These are phyloP conservation scores for Trichoderma endophyticum DNA, from an alignment of 2,329 filamentous ascomycete species.

Conservation along the genomic window DNA sequence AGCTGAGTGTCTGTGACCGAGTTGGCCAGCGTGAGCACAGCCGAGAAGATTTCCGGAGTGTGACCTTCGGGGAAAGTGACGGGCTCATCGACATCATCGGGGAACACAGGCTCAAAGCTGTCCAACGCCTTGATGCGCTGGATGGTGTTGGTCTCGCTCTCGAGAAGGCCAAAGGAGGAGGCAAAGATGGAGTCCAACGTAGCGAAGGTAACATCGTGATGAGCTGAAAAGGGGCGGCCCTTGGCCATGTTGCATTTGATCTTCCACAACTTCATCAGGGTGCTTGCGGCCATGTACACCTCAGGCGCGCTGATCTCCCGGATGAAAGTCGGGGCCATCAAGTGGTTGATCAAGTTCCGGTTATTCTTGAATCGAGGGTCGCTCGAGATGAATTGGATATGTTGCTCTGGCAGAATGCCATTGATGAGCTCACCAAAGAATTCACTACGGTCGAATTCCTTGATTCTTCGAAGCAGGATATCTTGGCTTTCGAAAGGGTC, in stretches of 20 bases:
- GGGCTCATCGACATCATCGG: constrained; percentile 1
- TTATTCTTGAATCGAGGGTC: constrained; percentile 7
- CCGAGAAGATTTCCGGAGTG: constrained; percentile 2
- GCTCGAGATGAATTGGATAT: constrained; percentile 5
- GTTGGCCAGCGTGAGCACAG: constrained; percentile 1
- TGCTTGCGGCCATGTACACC: constrained; percentile 5
- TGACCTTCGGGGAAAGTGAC: not conserved
- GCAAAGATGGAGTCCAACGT: constrained; percentile 8
- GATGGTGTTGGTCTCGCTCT: constrained; percentile 5
- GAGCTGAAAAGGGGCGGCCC: constrained; percentile 3
- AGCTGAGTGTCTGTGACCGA: constrained; percentile 6
- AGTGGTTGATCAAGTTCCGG: constrained; percentile 9
- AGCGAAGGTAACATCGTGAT: constrained; percentile 4
- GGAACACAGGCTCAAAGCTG: not conserved
- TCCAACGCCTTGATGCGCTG: constrained; percentile 8
- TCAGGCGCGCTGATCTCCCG: constrained; percentile 4
- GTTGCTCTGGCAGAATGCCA: constrained; percentile 6
- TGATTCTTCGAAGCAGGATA: constrained; percentile 12
- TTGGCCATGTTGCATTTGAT: not conserved
- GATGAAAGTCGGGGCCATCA: constrained; percentile 11
- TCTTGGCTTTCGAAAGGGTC: constrained; percentile 12
- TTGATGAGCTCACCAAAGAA: not conserved
- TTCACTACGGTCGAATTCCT: constrained; percentile 5
- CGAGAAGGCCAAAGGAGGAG: constrained; percentile 6
- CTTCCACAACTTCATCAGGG: constrained; percentile 8